These are phyloP conservation scores for Scenedesmus sp. DNA, from an alignment of 163 green algal genomes.

Conservation along the genomic window DNA sequence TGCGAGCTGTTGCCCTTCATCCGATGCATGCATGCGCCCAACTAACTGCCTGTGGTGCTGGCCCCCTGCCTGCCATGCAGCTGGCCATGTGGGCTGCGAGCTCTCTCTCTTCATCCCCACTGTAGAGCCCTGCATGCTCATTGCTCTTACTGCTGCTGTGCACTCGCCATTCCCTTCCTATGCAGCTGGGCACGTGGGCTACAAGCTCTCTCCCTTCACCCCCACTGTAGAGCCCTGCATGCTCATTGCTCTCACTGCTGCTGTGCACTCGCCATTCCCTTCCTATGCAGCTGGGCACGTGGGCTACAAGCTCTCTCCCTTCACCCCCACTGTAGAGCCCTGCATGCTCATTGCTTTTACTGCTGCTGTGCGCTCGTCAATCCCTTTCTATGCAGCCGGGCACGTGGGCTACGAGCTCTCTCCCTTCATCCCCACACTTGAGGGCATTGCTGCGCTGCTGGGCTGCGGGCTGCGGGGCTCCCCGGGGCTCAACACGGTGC, in stretches of 20 bases:
- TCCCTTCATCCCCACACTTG: constrained; percentile 87
- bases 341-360: not conserved
- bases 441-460: constrained; percentile 61
- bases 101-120: not conserved
- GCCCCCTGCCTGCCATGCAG: constrained; percentile 54
- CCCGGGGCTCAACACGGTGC: constrained; percentile 85
- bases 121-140: not conserved
- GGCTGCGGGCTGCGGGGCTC: constrained; percentile 30
- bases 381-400: constrained; percentile 67
- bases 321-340: not conserved
- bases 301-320: constrained; percentile 79
- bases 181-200: constrained; percentile 88
- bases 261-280: too few relatives aligned
- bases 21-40: too few relatives aligned
- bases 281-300: constrained; percentile 81
- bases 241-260: not conserved
- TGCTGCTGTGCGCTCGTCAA: not conserved
- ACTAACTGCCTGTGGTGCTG: too few relatives aligned
- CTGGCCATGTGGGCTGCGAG: constrained; percentile 92
- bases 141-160: not conserved
- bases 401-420: constrained; percentile 93
- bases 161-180: too few relatives aligned
- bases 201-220: constrained; percentile 68
- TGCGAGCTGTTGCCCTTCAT: too few relatives aligned
- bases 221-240: not conserved